Conservation (phyloP, 2,329 filamentous ascomycete species). For the Cladophialophora yegresii region DNA sequence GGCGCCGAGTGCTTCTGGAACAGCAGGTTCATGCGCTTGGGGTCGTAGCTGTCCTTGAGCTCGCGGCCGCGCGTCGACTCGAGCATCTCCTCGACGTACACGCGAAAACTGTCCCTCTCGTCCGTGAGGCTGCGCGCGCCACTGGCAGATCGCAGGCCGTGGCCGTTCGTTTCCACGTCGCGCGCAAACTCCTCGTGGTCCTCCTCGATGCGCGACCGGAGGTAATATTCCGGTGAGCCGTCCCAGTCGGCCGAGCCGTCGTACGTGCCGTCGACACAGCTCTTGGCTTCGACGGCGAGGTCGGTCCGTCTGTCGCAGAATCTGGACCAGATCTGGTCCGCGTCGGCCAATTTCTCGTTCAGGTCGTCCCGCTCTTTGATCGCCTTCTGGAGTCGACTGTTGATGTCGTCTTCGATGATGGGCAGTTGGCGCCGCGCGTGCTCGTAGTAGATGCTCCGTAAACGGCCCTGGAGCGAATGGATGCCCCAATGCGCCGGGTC, state of each 20-base stretch:
- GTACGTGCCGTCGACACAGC: constrained; percentile 13
- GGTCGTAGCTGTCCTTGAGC: constrained; percentile 17
- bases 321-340: constrained; percentile 9
- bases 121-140: constrained; percentile 13
- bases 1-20: constrained; percentile 17
- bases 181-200: constrained; percentile 16
- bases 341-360: constrained; percentile 13
- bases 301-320: constrained; percentile 7
- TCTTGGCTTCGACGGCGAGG: constrained; percentile 11
- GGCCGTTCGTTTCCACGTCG: constrained; percentile 14
- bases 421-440: constrained; percentile 14
- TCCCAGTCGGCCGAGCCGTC: constrained; percentile 14
- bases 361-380: constrained; percentile 9
- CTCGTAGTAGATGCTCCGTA: constrained; percentile 16
- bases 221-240: constrained; percentile 8
- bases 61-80: constrained; percentile 15
- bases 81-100: constrained; percentile 15
- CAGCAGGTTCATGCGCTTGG: constrained; percentile 16
- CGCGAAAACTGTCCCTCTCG: constrained; percentile 11
- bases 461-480: constrained; percentile 11
- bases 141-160: constrained; percentile 4
- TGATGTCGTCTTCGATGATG: constrained; percentile 12
- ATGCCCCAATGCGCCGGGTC: constrained; percentile 8
- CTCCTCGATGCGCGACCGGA: constrained; percentile 16
- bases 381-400: constrained; percentile 1